Evolutionary conservation across 176 grass and related monocot genomes (phyloP), one percentile per base, ranked within the genome.

Genomic region (Phragmites australis): DNA sequence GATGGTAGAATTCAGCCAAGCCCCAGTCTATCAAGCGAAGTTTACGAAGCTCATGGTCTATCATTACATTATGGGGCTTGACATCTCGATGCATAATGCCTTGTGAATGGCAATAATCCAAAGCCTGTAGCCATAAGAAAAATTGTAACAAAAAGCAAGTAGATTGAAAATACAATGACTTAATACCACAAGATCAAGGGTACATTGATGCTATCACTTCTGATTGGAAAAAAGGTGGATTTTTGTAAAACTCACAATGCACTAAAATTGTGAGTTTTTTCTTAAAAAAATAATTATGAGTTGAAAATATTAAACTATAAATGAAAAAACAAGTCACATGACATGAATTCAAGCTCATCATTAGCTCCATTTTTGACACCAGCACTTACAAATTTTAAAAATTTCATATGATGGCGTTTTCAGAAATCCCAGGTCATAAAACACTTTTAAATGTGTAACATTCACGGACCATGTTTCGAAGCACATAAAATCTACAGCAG

Each of bases 1-100:
- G 89, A 86, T 97, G 94, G 65, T 97, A 97, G 72, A 97, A 97
- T 75, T 97, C 94, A 1, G 94, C 94, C 68, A 97, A 86, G 49
- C 94, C 94, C 94, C 94, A 97, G 47, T 97, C 94, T 92, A 97
- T 97, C 57, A 97, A 78, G 6, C 94, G 87, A 65, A 97, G 89
- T 81, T 97, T 97, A 17, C 87, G 91, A 59, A 97, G 88, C 32
- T 97, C 89, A 50, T 97, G 94, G 69, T 97, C 94, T 42, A 97
- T 97, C 94, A 97, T 97, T 71, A 97, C 91, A 88, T 97, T 97
- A 67, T 97, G 94, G 31, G 94, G 94, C 55, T 97, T 94, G 45
- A 97, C 94, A 92, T 97, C 94, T 82, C 94, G 89, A 88, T 97
- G 94, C 91, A 97, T 97, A 73, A 97, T 94, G 66, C 94, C 94